phyloP scores from a whole-genome alignment of 768 basidiomycete species.

The Grammothele lineata region DNA sequence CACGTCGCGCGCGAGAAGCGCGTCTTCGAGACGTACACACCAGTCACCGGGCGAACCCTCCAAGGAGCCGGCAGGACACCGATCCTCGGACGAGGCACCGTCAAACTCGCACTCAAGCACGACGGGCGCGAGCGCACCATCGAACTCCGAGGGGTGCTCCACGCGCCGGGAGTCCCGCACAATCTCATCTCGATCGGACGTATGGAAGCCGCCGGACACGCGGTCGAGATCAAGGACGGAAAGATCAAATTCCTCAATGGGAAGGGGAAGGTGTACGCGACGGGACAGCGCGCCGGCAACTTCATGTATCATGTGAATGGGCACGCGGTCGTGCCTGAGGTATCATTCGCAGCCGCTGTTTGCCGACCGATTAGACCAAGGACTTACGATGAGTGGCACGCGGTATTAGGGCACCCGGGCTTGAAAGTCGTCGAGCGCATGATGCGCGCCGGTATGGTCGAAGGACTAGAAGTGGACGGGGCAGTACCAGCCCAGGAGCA shows the following conservation, averaged over 20 bases:
- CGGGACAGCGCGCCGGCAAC: background rate
- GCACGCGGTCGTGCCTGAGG: background rate
- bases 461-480: conserved; percentile 12
- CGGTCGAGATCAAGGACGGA: conserved; percentile 1
- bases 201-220: conserved; percentile 5
- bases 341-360: background rate
- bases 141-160: conserved; percentile 7
- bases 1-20: conserved; percentile 10
- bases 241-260: background rate
- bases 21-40: conserved; percentile 8
- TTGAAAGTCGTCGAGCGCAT: conserved; percentile 5
- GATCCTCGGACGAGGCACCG: conserved; percentile 10
- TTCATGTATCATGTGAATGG: conserved; percentile 5
- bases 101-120: conserved; percentile 2
- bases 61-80: conserved; percentile 12
- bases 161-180: conserved; percentile 11
- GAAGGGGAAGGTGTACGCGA: background rate
- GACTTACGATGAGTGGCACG: conserved; percentile 18
- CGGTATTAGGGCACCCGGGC: conserved; percentile 13
- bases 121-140: background rate
- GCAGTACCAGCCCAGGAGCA: background rate
- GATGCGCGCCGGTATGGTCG: conserved; percentile 7
- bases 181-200: conserved; percentile 15
- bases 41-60: conserved; percentile 3
- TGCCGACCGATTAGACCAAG: background rate